Base-by-base conservation (phyloP, 2,329 filamentous ascomycete species). In the Apiospora hydei region DNA sequence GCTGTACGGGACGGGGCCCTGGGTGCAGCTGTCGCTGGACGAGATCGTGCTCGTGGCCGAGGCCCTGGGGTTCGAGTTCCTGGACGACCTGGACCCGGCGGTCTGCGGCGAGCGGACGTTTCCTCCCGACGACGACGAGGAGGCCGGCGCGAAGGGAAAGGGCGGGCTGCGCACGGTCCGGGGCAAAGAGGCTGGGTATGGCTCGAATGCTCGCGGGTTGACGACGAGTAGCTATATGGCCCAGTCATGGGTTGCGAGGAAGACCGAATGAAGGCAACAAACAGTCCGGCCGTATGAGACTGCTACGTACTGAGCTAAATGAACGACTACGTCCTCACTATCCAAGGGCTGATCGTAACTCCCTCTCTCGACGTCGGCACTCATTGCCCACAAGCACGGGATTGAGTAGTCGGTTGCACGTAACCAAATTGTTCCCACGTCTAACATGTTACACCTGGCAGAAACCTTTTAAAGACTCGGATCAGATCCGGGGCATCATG, bases 21-120 rank as follows among this genome's bases (percentile, higher is more conserved):
- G 85, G 74, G 83, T 90, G 46, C 88, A 90, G 76, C 79, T 89
- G 6, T 86, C 85, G 0, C 76, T 90, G 1, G 85, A 89, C 44
- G 88, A 90, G 75, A 84, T 90, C 3, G 51, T 89, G 0, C 72
- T 74, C 0, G 80, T 89, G 0, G 81, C 84, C 0, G 84, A 88
- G 76, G 81, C 77, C 0, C 82, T 89, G 79, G 88, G 88, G 0
- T 90, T 90, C 69, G 80, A 83, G 71, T 88, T 89, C 70, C 75
- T 85, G 16, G 57, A 64, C 3, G 34, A 41, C 3, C 82, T 83
- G 0, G 77, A 81, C 0, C 79, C 81, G 1, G 57, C 81, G 1
- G 57, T 3, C 34, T 88, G 83, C 71, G 87, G 86, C 0, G 77
- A 77, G 3, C 67, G 83, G 44, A 87, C 85, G 0, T 81, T 88